A percentile compares a stretch with the other conserved stretches of the same genome.
These are phyloP conservation scores for Amanita rubescens DNA, from an alignment of 768 basidiomycete genomes.

Conservation along the genomic window DNA sequence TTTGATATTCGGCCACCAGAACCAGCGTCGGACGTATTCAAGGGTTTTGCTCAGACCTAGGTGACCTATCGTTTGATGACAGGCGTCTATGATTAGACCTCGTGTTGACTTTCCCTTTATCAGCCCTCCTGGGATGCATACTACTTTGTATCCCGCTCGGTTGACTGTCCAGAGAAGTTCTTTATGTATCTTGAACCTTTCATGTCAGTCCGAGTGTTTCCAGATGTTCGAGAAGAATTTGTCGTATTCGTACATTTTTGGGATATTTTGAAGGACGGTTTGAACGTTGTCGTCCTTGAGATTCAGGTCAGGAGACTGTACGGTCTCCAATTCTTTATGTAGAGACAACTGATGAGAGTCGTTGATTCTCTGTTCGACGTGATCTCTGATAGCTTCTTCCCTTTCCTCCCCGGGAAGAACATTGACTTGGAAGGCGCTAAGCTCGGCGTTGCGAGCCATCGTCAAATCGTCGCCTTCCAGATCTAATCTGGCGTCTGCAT, in stretches of 20 bases:
- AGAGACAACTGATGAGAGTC: neutral
- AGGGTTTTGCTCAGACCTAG: neutral
- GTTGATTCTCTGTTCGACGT: neutral
- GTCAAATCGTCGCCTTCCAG: conserved; percentile 10
- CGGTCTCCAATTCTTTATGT: neutral
- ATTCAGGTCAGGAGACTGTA: neutral
- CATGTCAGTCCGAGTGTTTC: neutral
- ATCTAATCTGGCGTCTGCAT: conserved; percentile 14
- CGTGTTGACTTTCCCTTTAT: neutral
- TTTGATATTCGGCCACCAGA: conserved; percentile 18
- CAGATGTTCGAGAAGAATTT: neutral
- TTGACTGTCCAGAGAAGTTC: neutral
- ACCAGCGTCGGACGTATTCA: conserved; percentile 18
- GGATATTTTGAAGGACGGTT: neutral
- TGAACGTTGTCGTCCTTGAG: neutral
- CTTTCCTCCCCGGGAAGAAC: no score
- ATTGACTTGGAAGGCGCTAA: neutral
- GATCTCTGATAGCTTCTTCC: neutral
- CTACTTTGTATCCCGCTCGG: neutral
- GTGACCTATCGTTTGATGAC: neutral
- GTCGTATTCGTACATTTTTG: neutral
- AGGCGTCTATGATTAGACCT: neutral
- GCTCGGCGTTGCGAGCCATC: neutral
- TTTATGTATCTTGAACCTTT: neutral
- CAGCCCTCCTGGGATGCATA: neutral